A percentile compares a stretch with the other conserved stretches of the same genome.
phyloP scores from a whole-genome alignment of 2,329 filamentous ascomycete genomes.

The Hypoxylon rubiginosum region DNA sequence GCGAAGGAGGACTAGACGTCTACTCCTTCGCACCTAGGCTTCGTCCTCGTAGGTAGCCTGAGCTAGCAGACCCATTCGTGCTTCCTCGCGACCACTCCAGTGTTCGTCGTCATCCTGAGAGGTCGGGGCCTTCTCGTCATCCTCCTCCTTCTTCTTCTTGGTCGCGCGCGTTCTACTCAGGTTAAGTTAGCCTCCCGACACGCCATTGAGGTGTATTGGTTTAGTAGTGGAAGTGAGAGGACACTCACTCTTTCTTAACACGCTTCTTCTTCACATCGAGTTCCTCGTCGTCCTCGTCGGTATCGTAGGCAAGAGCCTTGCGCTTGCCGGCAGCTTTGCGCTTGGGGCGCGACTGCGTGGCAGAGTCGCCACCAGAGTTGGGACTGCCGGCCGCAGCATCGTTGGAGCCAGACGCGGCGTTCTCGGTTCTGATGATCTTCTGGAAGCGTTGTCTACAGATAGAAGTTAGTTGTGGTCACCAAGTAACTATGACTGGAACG shows the following conservation, averaged over 20 bases:
- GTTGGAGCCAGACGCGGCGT: not conserved
- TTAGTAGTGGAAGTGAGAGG: not conserved
- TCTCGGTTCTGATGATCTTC: not conserved
- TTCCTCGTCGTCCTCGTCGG: constrained; percentile 10
- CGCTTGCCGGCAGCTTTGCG: too few relatives aligned
- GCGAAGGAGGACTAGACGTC: not conserved
- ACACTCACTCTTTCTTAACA: constrained; percentile 19
- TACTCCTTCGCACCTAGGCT: not conserved
- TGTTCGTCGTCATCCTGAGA: not conserved
- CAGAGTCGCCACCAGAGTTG: not conserved
- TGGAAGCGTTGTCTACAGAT: constrained; percentile 3
- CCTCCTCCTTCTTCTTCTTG: not conserved
- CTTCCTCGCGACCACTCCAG: not conserved
- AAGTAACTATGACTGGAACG: not conserved
- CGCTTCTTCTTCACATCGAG: constrained; percentile 2
- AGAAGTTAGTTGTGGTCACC: not conserved
- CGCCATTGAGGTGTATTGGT: not conserved
- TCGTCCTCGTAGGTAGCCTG: not conserved
- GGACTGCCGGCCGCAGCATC: not conserved
- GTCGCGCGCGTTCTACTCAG: not conserved
- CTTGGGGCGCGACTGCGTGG: too few relatives aligned
- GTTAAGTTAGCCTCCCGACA: not conserved
- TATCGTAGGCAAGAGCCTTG: not conserved
- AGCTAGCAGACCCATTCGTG: not conserved
- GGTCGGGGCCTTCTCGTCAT: not conserved